Evolutionary conservation across 371 early-diverging fungal species (phyloP).

Genomic region (Rhizopus sp.): DNA sequence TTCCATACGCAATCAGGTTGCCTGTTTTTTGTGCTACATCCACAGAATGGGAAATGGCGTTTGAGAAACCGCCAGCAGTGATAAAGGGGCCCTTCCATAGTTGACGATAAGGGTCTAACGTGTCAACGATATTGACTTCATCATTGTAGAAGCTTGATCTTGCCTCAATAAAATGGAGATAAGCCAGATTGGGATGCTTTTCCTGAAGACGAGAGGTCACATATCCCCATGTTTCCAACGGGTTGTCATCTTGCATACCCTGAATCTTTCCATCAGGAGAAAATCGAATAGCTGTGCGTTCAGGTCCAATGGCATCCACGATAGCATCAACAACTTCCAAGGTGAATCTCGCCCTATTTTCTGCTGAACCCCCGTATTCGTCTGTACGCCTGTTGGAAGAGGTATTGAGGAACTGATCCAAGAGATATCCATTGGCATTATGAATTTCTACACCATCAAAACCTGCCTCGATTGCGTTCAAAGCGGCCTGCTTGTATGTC

Average conservation of each 20-base stretch:
- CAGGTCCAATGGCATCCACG: slow-evolving; percentile 31
- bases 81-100: slow-evolving; percentile 39
- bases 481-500: slow-evolving; percentile 62
- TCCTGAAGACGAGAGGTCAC: slow-evolving; percentile 19
- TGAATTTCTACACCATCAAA: slow-evolving; percentile 76
- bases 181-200: slow-evolving; percentile 24
- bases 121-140: slow-evolving; percentile 1
- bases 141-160: slow-evolving; percentile 17
- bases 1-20: slow-evolving; percentile 20
- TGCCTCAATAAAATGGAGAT: slow-evolving; percentile 35
- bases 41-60: slow-evolving; percentile 13
- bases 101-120: slow-evolving; percentile 29
- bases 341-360: slow-evolving; percentile 70
- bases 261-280: slow-evolving; percentile 14
- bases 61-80: slow-evolving; percentile 31
- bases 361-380: slow-evolving; percentile 72
- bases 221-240: slow-evolving; percentile 30
- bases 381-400: slow-evolving; percentile 52
- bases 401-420: slow-evolving; percentile 56
- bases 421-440: slow-evolving; percentile 66
- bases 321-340: slow-evolving; percentile 59
- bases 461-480: slow-evolving; percentile 42
- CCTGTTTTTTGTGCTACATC: slow-evolving; percentile 12
- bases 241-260: slow-evolving; percentile 30
- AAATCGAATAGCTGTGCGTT: slow-evolving; percentile 25